Percentiles rank a stretch among this genome's conserved stretches.
Conservation (phyloP, 176 grass and related monocot species). For the Otatea glauca region DNA sequence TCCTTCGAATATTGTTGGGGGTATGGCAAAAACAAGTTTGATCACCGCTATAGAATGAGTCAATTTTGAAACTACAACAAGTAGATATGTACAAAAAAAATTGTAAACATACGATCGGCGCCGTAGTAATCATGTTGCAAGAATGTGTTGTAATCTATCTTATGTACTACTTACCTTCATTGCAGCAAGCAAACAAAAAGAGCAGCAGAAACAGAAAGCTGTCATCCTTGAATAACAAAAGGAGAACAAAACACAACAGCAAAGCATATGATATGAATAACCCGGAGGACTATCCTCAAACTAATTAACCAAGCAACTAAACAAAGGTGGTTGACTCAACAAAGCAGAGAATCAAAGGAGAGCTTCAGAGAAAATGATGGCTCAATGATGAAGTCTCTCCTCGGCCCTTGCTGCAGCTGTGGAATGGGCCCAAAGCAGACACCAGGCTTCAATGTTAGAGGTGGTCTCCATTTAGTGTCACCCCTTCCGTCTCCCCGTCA, state of each 20-base stretch:
- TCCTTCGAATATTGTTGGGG: neutral
- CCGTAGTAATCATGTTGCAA: neutral
- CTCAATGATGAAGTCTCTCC: neutral
- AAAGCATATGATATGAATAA: neutral
- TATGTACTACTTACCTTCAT: neutral
- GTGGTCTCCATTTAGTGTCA: constrained; percentile 14
- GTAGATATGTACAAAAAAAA: neutral
- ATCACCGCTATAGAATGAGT: neutral
- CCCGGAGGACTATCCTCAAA: constrained; percentile 16
- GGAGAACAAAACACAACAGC: neutral
- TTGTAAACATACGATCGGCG: neutral
- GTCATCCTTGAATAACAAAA: neutral
- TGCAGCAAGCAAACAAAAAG: neutral
- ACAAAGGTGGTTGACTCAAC: constrained; percentile 39
- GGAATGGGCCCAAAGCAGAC: neutral
- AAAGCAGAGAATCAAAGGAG: neutral
- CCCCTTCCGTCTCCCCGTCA: neutral
- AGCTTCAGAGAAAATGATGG: neutral
- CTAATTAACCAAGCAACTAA: constrained; percentile 34
- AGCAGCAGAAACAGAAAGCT: constrained; percentile 11
- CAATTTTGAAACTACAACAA: neutral
- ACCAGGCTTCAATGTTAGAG: constrained; percentile 41
- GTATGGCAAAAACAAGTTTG: neutral
- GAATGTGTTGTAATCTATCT: neutral
- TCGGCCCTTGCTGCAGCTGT: neutral